A percentile compares a stretch with the other conserved stretches of the same genome.
These are phyloP conservation scores for Thuja plicata DNA, from an alignment of 83 land plant genomes.

Conservation along the genomic window DNA sequence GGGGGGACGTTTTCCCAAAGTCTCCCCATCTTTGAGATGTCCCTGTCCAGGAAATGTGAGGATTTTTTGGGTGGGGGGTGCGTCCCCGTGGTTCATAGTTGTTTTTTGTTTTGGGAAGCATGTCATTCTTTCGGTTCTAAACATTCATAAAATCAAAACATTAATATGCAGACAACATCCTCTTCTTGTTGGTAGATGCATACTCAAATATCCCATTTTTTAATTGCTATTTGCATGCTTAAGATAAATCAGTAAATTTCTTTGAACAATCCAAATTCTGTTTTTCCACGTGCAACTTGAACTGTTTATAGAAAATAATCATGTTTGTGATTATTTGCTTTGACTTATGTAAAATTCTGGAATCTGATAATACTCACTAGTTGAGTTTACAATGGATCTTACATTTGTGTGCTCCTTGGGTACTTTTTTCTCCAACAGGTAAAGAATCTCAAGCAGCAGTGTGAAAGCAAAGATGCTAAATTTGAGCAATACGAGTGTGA, in stretches of 20 bases:
- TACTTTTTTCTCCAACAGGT: conserved; percentile 20
- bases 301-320: neutral
- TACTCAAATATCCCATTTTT: neutral
- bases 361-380: neutral
- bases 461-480: conserved; percentile 25
- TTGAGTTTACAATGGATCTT: neutral
- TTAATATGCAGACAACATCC: neutral
- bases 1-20: too few relatives aligned
- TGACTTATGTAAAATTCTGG: neutral
- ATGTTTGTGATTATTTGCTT: neutral
- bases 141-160: neutral
- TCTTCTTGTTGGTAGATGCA: neutral
- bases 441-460: conserved; percentile 22
- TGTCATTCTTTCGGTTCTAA: neutral
- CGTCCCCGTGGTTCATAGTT: too few relatives aligned
- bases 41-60: too few relatives aligned
- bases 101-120: neutral
- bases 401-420: neutral
- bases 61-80: too few relatives aligned
- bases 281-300: neutral
- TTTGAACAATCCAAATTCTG: neutral
- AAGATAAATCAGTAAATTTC: neutral
- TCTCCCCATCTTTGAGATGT: too few relatives aligned
- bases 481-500: conserved; percentile 26
- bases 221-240: neutral